A percentile compares a stretch with the other conserved stretches of the same genome.
Conservation (phyloP, 192 early-diverging fungal species). For the Gaertneriomyces sp. region DNA sequence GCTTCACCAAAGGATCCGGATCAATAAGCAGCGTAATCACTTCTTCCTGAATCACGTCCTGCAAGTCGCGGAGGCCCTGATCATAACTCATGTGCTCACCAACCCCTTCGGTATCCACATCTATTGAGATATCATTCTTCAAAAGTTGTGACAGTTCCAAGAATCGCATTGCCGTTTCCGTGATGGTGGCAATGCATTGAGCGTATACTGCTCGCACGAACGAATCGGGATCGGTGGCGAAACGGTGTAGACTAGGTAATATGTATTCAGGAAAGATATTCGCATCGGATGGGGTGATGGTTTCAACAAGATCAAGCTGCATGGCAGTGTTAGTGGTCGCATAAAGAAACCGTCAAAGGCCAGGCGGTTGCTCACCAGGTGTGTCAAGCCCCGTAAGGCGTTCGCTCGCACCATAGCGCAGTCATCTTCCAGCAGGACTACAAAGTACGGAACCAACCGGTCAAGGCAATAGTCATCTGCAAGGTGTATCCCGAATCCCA, state of each 20-base stretch:
- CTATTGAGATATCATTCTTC: conserved; percentile 34
- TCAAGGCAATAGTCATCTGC: conserved; percentile 72
- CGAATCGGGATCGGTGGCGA: conserved; percentile 68
- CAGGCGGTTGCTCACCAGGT: conserved; percentile 54
- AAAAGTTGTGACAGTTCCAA: conserved; percentile 69
- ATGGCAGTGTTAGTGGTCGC: not conserved
- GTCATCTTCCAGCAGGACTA: conserved; percentile 62
- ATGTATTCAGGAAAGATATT: conserved; percentile 90
- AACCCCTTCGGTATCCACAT: conserved; percentile 48
- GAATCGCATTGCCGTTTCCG: conserved; percentile 73
- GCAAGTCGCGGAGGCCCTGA: conserved; percentile 66
- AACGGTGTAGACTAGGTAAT: conserved; percentile 66
- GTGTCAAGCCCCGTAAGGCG: conserved; percentile 62
- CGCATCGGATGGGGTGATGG: conserved; percentile 74
- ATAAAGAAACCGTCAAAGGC: not conserved
- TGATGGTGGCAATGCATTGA: conserved; percentile 66
- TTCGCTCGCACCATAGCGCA: conserved; percentile 57
- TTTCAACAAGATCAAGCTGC: conserved; percentile 71
- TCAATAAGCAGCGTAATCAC: conserved; percentile 79
- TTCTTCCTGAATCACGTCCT: conserved; percentile 76
- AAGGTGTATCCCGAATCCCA: conserved; percentile 63
- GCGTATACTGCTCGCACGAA: conserved; percentile 82
- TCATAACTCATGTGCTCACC: conserved; percentile 64
- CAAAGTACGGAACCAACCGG: conserved; percentile 74
- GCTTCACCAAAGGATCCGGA: conserved; percentile 72